phyloP scores from a whole-genome alignment of 202 grass and related monocot species.

The Brachypodium distachyon region DNA sequence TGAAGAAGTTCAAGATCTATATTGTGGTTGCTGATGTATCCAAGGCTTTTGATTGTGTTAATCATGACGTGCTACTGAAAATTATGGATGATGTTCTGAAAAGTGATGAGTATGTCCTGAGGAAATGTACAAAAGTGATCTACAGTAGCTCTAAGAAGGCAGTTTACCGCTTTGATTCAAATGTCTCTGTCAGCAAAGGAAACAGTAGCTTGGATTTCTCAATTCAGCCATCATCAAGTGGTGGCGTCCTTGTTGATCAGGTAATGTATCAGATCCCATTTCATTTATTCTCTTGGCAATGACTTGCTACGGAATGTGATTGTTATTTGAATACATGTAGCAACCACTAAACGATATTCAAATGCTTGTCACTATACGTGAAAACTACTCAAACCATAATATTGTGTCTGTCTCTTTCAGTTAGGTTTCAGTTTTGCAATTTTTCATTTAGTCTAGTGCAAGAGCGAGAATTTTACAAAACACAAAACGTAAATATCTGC shows the following conservation, averaged over 20 bases:
- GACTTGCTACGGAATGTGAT: background rate
- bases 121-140: slow-evolving; percentile 48
- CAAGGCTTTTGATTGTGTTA: slow-evolving; percentile 81
- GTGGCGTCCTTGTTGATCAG: slow-evolving; percentile 75
- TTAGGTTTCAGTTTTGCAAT: background rate
- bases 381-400: background rate
- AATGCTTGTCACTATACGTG: background rate
- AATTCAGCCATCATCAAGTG: slow-evolving; percentile 51
- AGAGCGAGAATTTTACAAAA: no score
- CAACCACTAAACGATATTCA: background rate
- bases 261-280: slow-evolving; percentile 35
- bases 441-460: background rate
- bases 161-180: slow-evolving; percentile 35
- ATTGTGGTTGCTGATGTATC: slow-evolving; percentile 90
- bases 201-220: slow-evolving; percentile 20
- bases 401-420: background rate
- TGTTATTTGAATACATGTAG: background rate
- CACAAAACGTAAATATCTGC: background rate
- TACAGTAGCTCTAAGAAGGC: slow-evolving; percentile 28
- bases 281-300: background rate
- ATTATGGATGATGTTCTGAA: slow-evolving; percentile 47
- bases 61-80: slow-evolving; percentile 56
- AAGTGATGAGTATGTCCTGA: slow-evolving; percentile 49
- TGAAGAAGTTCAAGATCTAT: slow-evolving; percentile 43
- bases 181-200: slow-evolving; percentile 35